Evolutionary conservation across 1,139 yeast genomes (phyloP), one percentile per base, ranked within the genome.

Genomic region (Saccharomycopsis hybrid): DNA sequence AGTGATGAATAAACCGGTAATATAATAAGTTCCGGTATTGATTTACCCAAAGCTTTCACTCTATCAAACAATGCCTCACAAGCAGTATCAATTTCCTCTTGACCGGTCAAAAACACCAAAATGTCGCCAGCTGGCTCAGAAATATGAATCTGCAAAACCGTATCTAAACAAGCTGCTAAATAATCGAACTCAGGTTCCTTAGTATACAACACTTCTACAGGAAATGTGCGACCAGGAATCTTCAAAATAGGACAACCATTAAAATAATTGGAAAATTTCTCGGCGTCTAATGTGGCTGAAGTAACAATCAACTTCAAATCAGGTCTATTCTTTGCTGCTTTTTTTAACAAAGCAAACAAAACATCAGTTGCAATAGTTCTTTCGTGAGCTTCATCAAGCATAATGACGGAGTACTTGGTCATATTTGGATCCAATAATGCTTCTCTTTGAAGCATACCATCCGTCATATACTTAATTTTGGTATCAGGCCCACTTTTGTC

Each of bases 351-450:
- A 0, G 95, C 95, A 72, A 92, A 89, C 36, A 92, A 68, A 3
- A 92, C 86, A 71, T 92, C 98, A 0, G 97, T 92, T 0, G 97
- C 86, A 43, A 92, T 80, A 0, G 97, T 90, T 60, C 98, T 75
- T 65, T 92, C 98, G 65, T 92, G 98, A 0, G 97, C 97, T 65
- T 89, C 97, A 67, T 89, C 97, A 49, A 89, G 69, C 89, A 89
- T 85, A 13, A 89, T 82, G 1, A 85, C 92, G 0, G 95, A 80
- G 62, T 90, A 89, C 55, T 71, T 77, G 28, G 74, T 72, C 83
- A 89, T 75, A 32, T 71, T 67, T 0, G 94, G 88, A 62, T 90
- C 97, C 36, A 73, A 63, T 46, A 89, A 68, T 0, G 94, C 90
- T 61, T 89, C 97, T 56, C 88, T 70, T 64, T 86, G 88, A 35